Percentiles rank a stretch among this genome's conserved stretches.
phyloP scores from a whole-genome alignment of 768 basidiomycete genomes.

The Leccinum barrowsii region DNA sequence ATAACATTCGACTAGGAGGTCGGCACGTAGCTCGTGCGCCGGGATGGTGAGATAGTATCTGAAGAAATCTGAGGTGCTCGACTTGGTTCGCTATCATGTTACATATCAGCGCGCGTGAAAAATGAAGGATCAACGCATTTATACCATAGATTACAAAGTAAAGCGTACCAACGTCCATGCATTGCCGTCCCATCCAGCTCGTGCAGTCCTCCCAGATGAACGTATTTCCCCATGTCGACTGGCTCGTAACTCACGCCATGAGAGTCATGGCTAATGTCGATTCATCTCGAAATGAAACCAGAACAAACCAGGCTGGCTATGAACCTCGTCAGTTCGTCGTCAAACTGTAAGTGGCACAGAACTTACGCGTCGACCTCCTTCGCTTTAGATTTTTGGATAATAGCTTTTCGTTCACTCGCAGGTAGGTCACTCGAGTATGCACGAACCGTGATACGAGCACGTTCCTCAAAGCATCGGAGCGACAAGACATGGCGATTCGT shows the following conservation, averaged over 20 bases:
- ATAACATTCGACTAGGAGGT: slow-evolving; percentile 54
- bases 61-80: too few relatives aligned
- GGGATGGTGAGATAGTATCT: slow-evolving; percentile 48
- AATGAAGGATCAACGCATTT: too few relatives aligned
- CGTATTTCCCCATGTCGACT: slow-evolving; percentile 97
- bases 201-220: slow-evolving; percentile 93
- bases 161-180: slow-evolving; percentile 82
- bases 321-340: slow-evolving; percentile 3
- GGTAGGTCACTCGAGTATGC: slow-evolving; percentile 89
- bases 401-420: slow-evolving; percentile 63
- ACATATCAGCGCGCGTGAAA: too few relatives aligned
- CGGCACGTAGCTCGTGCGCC: slow-evolving; percentile 50
- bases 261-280: slow-evolving; percentile 88
- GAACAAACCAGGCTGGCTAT: slow-evolving; percentile 82
- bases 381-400: slow-evolving; percentile 77
- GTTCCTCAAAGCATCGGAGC: slow-evolving; percentile 72
- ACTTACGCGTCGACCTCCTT: slow-evolving; percentile 82
- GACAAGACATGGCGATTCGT: slow-evolving; percentile 77
- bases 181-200: slow-evolving; percentile 83
- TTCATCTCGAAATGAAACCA: slow-evolving; percentile 92
- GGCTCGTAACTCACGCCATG: slow-evolving; percentile 97
- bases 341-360: background rate
- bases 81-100: too few relatives aligned
- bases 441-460: slow-evolving; percentile 41
- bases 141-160: too few relatives aligned